Base-by-base conservation (phyloP, 306 rosid genomes). In the Acacia crassicarpa region DNA sequence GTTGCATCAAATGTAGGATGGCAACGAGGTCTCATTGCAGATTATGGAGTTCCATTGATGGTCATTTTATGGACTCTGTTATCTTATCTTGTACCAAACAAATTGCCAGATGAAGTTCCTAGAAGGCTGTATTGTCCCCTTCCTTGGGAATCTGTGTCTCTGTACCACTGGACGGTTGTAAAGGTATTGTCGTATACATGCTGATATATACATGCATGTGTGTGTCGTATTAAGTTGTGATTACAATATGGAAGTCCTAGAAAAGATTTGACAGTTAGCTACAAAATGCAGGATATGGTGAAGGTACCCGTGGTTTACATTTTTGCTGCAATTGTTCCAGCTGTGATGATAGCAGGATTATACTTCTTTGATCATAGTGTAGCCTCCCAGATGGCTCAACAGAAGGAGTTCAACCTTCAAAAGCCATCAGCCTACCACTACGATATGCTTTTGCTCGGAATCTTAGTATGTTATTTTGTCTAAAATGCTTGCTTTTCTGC, bases 341-440 rank as follows among this genome's bases (percentile, higher is more conserved):
- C 99, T 61, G 53, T 90, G 79, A 95, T 95, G 98, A 89, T 95
- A 74, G 93, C 99, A 1, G 95, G 94, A 65, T 92, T 93, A 69
- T 95, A 95, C 89, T 95, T 93, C 84, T 95, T 95, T 40, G 97
- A 95, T 84, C 99, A 95, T 44, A 85, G 95, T 20, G 99, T 95
- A n/a, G 98, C 99, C 69, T 87, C 99, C 17, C 89, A 95, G 83
- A 61, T 95, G 92, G 93, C 97, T 22, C 99, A 95, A 49, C 98
- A 93, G 81, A 90, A 93, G 88, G 95, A 95, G 82, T 95, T 93
- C 72, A 95, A 95, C 86, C 93, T 93, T 63, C 92, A 93, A 88
- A 95, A 91, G n/a, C 99, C 94, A 82, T 84, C 99, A 68, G 87
- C 99, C 9, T 93, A 90, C 84, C 99, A 95, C 85, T 91, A 90